Evolutionary conservation across 352 stramenopile species (phyloP).

Genomic region (Phytophthora kernoviae): DNA sequence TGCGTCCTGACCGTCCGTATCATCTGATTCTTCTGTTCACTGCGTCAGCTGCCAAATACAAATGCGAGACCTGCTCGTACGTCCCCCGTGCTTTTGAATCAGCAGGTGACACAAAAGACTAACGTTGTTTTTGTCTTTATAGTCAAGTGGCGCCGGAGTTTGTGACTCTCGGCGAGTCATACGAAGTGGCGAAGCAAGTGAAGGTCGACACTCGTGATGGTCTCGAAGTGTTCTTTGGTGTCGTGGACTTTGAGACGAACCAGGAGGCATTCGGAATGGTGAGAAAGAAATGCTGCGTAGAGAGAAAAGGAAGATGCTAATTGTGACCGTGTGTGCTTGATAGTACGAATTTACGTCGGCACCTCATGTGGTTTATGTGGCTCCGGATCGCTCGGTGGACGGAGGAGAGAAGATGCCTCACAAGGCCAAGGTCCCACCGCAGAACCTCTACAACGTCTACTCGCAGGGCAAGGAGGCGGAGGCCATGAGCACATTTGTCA

Average conservation of each 20-base stretch:
- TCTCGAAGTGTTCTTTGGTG: conserved; percentile 74
- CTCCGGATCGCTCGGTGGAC: conserved; percentile 61
- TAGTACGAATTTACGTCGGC: conserved; percentile 84
- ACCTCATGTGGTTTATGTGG: conserved; percentile 78
- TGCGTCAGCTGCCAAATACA: conserved; percentile 72
- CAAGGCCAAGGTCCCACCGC: conserved; percentile 56
- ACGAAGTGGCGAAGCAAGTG: conserved; percentile 62
- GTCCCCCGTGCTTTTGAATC: no score
- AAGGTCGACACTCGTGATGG: conserved; percentile 80
- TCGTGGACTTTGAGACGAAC: conserved; percentile 82
- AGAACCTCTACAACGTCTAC: conserved; percentile 84
- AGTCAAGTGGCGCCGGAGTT: conserved; percentile 79
- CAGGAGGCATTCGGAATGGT: conserved; percentile 71
- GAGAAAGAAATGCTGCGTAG: background rate
- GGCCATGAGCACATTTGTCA: conserved; percentile 70
- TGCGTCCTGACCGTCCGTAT: conserved; percentile 78
- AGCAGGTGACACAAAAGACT: background rate
- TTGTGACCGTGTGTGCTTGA: background rate
- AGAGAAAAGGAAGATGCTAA: background rate
- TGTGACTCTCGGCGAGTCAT: conserved; percentile 63
- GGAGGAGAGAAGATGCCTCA: conserved; percentile 47
- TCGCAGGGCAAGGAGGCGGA: conserved; percentile 75
- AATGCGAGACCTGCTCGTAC: conserved; percentile 76
- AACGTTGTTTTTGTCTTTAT: background rate
- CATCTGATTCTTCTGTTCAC: conserved; percentile 84